Evolutionary conservation across 768 basidiomycete species (phyloP), one percentile per base, ranked within the genome.

Genomic region (Russula earlei): DNA sequence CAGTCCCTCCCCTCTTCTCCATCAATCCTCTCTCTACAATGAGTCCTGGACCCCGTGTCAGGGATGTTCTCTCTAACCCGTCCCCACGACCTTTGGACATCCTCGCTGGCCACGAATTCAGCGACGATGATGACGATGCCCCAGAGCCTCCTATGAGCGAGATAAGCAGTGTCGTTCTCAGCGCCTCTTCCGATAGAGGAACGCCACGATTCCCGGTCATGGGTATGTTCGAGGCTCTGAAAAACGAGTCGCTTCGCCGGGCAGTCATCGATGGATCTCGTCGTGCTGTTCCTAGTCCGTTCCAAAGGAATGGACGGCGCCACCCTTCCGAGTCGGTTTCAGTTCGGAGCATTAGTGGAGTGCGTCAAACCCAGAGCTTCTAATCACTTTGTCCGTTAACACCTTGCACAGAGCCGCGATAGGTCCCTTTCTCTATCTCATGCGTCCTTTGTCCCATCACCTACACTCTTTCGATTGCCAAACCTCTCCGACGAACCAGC

Each of bases 1-100:
- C 87, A 8, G 76, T 74, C 19, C 68, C 68, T 17, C 76, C 85
- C 40, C 79, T 79, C 25, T 78, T 52, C 34, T 62, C 71, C 27
- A 84, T 89, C 69, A 78, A 89, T 56, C 87, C 87, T 48, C 69
- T 84, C 65, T 87, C 83, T n/a, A 88, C 84, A 8, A 76, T 89
- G 65, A 82, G 80, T 56, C 80, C 82, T 0, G 69, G 72, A 37
- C 73, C 75, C 12, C 77, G 76, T 64, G 70, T 62, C 31, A 52
- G 66, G 57, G 49, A 62, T 27, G 41, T 56, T 19, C 59, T 68
- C n/a, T 63, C 57, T 55, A 67, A 46, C 66, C 74, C 61, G 72
- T 75, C 22, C 4, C 81, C 81, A n/a, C 76, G 76, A 15, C 83
- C 84, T 14, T 77, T 79, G 24, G 85, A 87, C 63, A 87, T 87